These are phyloP conservation scores for Diaporthe sp. DNA, from an alignment of 2,329 filamentous ascomycete species.

Conservation along the genomic window DNA sequence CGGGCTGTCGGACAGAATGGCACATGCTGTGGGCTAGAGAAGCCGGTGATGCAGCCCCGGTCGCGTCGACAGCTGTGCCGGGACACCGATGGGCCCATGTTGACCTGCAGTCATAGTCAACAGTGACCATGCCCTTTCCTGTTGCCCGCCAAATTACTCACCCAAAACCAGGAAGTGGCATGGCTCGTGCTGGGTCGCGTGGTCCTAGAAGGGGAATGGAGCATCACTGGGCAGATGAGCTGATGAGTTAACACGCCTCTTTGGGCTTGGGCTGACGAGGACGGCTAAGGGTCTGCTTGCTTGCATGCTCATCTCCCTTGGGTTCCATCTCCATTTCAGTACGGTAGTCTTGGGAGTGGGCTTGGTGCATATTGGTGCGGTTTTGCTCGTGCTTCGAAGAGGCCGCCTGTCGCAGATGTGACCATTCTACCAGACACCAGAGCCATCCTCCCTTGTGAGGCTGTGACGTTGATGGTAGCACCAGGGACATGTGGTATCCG, in stretches of 20 bases:
- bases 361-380: neutral
- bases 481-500: slow-evolving; percentile 18
- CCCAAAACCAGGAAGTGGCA: slow-evolving; percentile 19
- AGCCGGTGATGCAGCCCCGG: neutral
- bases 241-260: slow-evolving; percentile 9
- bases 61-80: neutral
- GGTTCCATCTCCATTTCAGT: slow-evolving; percentile 21
- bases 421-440: neutral
- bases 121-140: slow-evolving; percentile 21
- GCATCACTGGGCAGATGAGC: slow-evolving; percentile 24
- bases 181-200: slow-evolving; percentile 11
- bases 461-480: slow-evolving; percentile 22
- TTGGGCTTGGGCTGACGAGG: slow-evolving; percentile 3
- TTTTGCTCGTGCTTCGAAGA: neutral
- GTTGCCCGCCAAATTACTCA: neutral
- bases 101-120: neutral
- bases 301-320: slow-evolving; percentile 19
- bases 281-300: slow-evolving; percentile 9
- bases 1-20: neutral
- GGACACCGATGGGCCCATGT: slow-evolving; percentile 1
- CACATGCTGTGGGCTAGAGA: neutral
- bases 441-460: neutral
- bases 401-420: slow-evolving; percentile 8
- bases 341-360: neutral
- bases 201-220: slow-evolving; percentile 22